These are phyloP conservation scores for Phytophthora cajani DNA, from an alignment of 352 stramenopile species.

Conservation along the genomic window DNA sequence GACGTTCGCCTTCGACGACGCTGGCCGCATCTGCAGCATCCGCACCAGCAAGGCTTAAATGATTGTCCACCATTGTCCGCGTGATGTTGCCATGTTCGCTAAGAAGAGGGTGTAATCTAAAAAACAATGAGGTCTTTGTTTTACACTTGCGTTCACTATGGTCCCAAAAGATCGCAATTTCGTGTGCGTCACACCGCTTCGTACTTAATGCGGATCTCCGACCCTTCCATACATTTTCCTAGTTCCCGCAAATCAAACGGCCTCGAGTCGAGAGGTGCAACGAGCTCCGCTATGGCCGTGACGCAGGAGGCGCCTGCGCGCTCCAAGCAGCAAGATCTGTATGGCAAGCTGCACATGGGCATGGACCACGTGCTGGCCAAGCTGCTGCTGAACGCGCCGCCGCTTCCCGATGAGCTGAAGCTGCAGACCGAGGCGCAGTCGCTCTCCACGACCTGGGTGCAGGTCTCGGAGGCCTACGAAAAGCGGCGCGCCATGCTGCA, in stretches of 20 bases:
- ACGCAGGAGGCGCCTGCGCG: constrained; percentile 3
- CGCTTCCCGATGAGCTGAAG: constrained; percentile 32
- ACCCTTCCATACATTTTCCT: constrained; percentile 8
- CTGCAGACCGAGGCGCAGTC: constrained; percentile 44
- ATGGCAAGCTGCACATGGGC: constrained; percentile 47
- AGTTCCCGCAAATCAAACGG: background rate
- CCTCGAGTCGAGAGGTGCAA: background rate
- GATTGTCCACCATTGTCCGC: background rate
- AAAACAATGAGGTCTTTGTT: background rate
- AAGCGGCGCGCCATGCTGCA: constrained; percentile 36
- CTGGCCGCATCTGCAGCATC: constrained; percentile 54
- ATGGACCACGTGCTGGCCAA: constrained; percentile 63
- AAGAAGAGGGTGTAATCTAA: background rate
- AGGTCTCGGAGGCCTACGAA: constrained; percentile 32
- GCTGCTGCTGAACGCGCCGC: constrained; percentile 26
- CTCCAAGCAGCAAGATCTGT: constrained; percentile 40
- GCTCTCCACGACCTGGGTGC: constrained; percentile 34
- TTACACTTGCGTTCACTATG: background rate
- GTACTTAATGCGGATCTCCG: background rate
- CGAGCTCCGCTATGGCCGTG: background rate
- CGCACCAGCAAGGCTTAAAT: constrained; percentile 52
- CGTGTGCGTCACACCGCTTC: background rate
- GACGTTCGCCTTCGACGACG: constrained; percentile 48
- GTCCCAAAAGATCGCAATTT: background rate
- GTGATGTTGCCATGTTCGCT: constrained; percentile 7